A percentile compares a stretch with the other conserved stretches of the same genome.
These are phyloP conservation scores for Stropharia rugosoannulata DNA, from an alignment of 768 basidiomycete species.

Conservation along the genomic window DNA sequence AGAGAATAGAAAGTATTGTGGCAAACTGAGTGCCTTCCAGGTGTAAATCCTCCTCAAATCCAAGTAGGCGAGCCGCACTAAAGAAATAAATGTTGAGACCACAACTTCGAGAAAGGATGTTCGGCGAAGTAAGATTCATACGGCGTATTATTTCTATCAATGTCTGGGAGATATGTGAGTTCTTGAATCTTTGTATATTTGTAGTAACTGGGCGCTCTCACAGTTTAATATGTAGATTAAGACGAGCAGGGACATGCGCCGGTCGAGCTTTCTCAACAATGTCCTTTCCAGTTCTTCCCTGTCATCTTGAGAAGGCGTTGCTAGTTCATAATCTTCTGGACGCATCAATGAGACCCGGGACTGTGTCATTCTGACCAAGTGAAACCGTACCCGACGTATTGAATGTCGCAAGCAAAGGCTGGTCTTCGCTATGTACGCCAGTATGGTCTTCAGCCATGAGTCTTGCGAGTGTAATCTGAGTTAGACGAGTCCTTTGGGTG, in stretches of 20 bases:
- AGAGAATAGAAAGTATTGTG: conserved; percentile 66
- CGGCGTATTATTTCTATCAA: conserved; percentile 79
- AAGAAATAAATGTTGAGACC: not conserved
- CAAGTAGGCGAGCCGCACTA: conserved; percentile 71
- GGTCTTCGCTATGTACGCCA: conserved; percentile 3
- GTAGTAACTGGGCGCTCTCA: conserved; percentile 19
- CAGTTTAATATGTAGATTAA: conserved; percentile 55
- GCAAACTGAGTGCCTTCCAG: conserved; percentile 60
- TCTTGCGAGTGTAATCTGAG: not conserved
- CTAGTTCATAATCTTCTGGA: conserved; percentile 1
- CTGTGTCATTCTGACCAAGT: not conserved
- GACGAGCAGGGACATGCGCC: conserved; percentile 54
- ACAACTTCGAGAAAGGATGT: not conserved
- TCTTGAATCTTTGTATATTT: not conserved
- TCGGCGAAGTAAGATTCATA: conserved; percentile 21
- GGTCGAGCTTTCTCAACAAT: conserved; percentile 55
- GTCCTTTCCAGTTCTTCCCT: conserved; percentile 46
- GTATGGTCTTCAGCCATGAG: not conserved
- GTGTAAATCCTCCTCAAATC: conserved; percentile 67
- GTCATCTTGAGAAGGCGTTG: conserved; percentile 10
- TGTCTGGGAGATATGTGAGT: conserved; percentile 31
- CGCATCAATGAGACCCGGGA: not conserved
- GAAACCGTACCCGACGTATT: not conserved
- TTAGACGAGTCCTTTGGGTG: not conserved
- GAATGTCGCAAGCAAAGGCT: conserved; percentile 5